Evolutionary conservation across 2,329 filamentous ascomycete species (phyloP), one percentile per base, ranked within the genome.

Genomic region (Microdochium nivale): DNA sequence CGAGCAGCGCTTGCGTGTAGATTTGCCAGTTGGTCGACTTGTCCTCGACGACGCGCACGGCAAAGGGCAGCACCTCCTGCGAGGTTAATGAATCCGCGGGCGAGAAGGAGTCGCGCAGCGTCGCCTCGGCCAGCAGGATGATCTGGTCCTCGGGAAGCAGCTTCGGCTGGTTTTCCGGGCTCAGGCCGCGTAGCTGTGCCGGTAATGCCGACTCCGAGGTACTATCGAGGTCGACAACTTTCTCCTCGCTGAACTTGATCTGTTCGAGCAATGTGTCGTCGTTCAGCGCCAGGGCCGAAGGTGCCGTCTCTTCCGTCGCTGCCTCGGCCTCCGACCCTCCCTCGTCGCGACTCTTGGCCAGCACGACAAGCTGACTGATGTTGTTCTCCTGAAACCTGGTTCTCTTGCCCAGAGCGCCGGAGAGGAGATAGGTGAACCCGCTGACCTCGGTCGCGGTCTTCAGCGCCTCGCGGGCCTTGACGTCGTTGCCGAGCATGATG

Each of bases 21-120:
- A 96, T 86, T 66, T 97, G 94, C 94, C 94, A 99, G 67, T 97
- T 99, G 1, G 90, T 92, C 47, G 87, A 87, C 59, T 92, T 91
- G 54, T 94, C 90, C 9, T 87, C 81, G 1, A 99, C 77, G 0
- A 97, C 94, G 40, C 94, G 83, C 1, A 85, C 86, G 1, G 94
- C 94, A 64, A 92, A 99, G 0, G 94, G 94, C 1, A 95, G 70
- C 3, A 95, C 92, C 65, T 97, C 90, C 69, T 97, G 91, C n/a
- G 90, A 80, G 0, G 91, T 97, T 1, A 99, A 74, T 0, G 88
- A 86, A 64, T 97, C 87, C 1, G 83, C 77, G 0, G 94, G 90
- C 0, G 90, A 86, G 56, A 84, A 87, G 0, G 88, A 90, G 62
- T 97, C 96, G 55, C 88, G 95, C 54, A 97, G 83, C 0, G 90